Base-by-base conservation (phyloP, 305 asterid species). In the Galium porrigens region DNA sequence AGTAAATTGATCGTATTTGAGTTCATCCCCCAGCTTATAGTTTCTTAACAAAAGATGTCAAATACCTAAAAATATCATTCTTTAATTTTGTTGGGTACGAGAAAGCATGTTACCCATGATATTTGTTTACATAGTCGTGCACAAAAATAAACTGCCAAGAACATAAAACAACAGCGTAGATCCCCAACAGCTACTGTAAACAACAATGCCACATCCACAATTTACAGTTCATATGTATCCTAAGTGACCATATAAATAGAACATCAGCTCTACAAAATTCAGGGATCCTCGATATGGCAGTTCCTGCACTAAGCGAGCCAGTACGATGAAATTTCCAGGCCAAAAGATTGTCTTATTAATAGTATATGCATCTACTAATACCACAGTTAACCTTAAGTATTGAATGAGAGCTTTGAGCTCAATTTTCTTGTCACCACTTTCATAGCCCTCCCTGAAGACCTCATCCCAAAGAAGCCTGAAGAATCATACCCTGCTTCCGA, bases 371-470 rank as follows among this genome's bases (percentile, higher is more conserved):
- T 56, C 34, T 33, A 44, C 25, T 1, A 29, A 51, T 0, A 51
- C 12, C 3, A 17, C 10, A 14, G 10, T 15, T 25, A 57, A 14
- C 20, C 9, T 37, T 42, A 57, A 48, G 32, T 51, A 34, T 83
- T 83, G 73, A 78, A 78, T n/a, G 88, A 67, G 69, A 60, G 84
- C 65, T 77, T 74, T 4, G 80, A 79, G 37, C 89, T 84, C 68
- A 78, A 78, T 74, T 76, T 84, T 76, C 95, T 79, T 58, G 79
- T 69, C 55, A 91, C 80, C 59, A 84, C 59, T 42, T 82, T 66
- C 20, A 70, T 70, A 61, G 79, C 62, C 27, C 70, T 22, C 60
- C 81, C 79, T 0, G 86, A 65, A 56, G 81, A 66, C 49, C 30
- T 75, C 32, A 83, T 73, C 63, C 84, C 85, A n/a, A 76, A 61